Base-by-base conservation (phyloP, 805 yeast genomes). In the Candida germanica region DNA sequence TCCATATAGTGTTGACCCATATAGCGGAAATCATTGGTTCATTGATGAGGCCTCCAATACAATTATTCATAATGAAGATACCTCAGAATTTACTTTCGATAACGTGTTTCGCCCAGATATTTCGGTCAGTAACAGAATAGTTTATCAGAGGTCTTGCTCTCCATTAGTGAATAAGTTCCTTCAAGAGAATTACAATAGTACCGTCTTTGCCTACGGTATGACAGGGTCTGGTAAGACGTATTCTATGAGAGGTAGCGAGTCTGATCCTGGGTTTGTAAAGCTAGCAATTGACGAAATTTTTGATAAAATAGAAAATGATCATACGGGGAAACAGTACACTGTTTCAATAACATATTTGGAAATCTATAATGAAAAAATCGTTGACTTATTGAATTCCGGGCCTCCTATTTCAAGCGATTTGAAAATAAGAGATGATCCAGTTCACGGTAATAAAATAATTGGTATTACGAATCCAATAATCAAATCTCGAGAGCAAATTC, bases 181-280 rank as follows among this genome's bases (percentile, higher is more conserved):
- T 71, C 48, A 57, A 29, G 80, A 79, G 11, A 96, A 96, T 0
- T 89, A 64, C 57, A 87, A 87, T 51, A 89, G 89, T 11, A 88
- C 96, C 0, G 78, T 89, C 1, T 87, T 91, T 56, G 97, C 98
- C 0, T 87, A 87, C 51, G 96, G 96, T 23, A 85, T 85, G 87
- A 87, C 96, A 0, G 96, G 96, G 0, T 83, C 94, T 1, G 96
- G 96, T 8, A 87, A 87, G 58, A 87, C 96, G 0, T 80, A 75
- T 53, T 77, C 95, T 2, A 87, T 87, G 95, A 81, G 80, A 44
- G 96, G 95, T 20, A 65, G 70, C 18, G 66, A 58, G 2, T 43
- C 47, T 4, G 81, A 79, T 43, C 79, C 81, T 0, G 95, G 96
- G 3, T 69, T 87, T 32, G 83, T 88, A 28, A 79, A 82, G 26